Conservation (phyloP, 2,329 filamentous ascomycete genomes). For the Epichloe gansuensis region DNA sequence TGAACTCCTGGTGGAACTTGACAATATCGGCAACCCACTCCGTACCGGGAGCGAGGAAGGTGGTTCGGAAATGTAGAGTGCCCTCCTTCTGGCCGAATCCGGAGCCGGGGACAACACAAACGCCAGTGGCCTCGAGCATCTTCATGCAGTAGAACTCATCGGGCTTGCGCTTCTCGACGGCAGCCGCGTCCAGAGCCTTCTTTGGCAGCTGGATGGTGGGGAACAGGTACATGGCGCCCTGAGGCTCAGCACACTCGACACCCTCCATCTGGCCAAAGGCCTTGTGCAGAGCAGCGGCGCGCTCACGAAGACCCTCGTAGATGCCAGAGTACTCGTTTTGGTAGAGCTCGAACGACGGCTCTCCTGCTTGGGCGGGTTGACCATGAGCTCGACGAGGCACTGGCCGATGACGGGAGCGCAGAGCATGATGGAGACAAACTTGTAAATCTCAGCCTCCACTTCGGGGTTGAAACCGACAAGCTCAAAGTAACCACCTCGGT, state of each 20-base stretch:
- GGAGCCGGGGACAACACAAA: conserved; percentile 84
- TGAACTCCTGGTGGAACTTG: conserved; percentile 85
- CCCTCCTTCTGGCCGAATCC: conserved; percentile 92
- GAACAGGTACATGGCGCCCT: conserved; percentile 99
- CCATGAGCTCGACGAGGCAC: conserved; percentile 95
- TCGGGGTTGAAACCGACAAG: conserved; percentile 76
- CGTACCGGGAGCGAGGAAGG: conserved; percentile 89
- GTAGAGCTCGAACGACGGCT: conserved; percentile 77
- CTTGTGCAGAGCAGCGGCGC: conserved; percentile 75
- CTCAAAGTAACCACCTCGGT: conserved; percentile 96
- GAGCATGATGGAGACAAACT: conserved; percentile 94
- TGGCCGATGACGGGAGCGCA: conserved; percentile 93
- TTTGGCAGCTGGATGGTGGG: conserved; percentile 73
- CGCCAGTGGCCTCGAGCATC: conserved; percentile 83
- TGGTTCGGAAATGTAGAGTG: conserved; percentile 89
- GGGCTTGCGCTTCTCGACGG: conserved; percentile 57
- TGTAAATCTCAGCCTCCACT: conserved; percentile 92
- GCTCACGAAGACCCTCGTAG: conserved; percentile 62
- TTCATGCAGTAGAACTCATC: conserved; percentile 94
- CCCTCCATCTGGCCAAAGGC: conserved; percentile 94
- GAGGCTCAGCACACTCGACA: conserved; percentile 76
- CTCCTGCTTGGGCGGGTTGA: conserved; percentile 77
- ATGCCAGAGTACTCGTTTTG: conserved; percentile 75
- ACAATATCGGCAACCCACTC: conserved; percentile 83
- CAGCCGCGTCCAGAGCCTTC: conserved; percentile 67